Percentiles rank a stretch among this genome's conserved stretches.
phyloP scores from a whole-genome alignment of 2,329 filamentous ascomycete species.

The Colletotrichum sp. region DNA sequence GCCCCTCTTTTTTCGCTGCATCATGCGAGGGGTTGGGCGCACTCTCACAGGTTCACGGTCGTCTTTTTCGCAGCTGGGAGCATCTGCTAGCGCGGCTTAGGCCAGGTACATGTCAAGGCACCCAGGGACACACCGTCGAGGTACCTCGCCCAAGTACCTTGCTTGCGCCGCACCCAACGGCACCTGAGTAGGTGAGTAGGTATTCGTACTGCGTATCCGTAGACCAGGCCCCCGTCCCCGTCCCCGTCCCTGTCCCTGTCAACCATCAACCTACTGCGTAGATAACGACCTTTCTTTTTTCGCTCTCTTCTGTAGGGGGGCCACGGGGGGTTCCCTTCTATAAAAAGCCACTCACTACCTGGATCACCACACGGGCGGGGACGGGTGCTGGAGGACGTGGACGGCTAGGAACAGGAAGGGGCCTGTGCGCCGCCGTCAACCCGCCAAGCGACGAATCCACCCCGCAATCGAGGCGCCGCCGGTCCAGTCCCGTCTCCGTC shows the following conservation, averaged over 20 bases:
- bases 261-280: not conserved
- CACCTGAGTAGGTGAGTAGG: not conserved
- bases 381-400: not conserved
- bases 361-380: not conserved
- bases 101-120: not conserved
- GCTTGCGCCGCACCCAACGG: not conserved
- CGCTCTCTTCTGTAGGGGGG: not conserved
- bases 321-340: slow-evolving; percentile 8
- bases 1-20: slow-evolving; percentile 9
- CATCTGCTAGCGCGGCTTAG: not conserved
- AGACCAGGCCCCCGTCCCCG: not conserved
- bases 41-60: not conserved
- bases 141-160: not conserved
- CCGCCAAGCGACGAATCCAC: not conserved
- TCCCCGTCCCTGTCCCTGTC: not conserved
- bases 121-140: not conserved
- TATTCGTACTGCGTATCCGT: not conserved
- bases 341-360: not conserved
- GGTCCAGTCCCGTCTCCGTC: not conserved
- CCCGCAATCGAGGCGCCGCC: slow-evolving; percentile 6
- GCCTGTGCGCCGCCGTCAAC: slow-evolving; percentile 10
- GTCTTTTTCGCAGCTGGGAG: not conserved
- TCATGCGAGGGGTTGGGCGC: slow-evolving; percentile 17
- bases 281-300: not conserved
- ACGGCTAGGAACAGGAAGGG: not conserved